These are phyloP conservation scores for Glonium stellatum DNA, from an alignment of 495 filamentous ascomycete species.

Conservation along the genomic window DNA sequence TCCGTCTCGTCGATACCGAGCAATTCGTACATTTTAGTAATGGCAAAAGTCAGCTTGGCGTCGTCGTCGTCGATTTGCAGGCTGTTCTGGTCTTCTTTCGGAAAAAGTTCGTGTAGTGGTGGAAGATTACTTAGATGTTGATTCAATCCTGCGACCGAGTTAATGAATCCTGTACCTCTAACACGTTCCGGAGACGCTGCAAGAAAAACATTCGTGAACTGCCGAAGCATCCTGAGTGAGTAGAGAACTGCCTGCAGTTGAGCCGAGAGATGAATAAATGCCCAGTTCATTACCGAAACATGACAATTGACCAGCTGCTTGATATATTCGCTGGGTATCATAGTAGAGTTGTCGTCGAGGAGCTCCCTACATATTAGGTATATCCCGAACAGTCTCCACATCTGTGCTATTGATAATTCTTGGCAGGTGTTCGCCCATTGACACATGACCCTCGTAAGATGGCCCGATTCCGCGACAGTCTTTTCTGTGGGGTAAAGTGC, in stretches of 20 bases:
- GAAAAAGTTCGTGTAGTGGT: background rate
- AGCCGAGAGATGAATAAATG: slow-evolving; percentile 16
- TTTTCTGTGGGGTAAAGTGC: background rate
- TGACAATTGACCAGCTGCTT: background rate
- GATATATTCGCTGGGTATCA: background rate
- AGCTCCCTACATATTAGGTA: background rate
- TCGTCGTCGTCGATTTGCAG: background rate
- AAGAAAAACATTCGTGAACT: slow-evolving; percentile 16
- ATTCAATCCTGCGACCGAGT: background rate
- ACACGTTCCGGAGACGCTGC: background rate
- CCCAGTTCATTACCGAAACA: slow-evolving; percentile 10
- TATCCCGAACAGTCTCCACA: background rate
- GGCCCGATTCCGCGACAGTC: background rate
- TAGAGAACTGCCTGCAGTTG: slow-evolving; percentile 20
- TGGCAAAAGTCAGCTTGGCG: background rate
- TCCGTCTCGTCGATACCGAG: slow-evolving; percentile 1
- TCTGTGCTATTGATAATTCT: background rate
- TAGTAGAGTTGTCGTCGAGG: background rate
- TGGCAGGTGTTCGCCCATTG: background rate
- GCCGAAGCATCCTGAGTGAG: slow-evolving; percentile 19
- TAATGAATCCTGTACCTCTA: background rate
- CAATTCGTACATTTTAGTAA: slow-evolving; percentile 10
- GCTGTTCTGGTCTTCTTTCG: background rate
- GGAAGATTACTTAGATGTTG: background rate
- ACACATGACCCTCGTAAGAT: background rate